Conservation (phyloP, 2,329 filamentous ascomycete genomes). For the Parafenestella ontariensis region DNA sequence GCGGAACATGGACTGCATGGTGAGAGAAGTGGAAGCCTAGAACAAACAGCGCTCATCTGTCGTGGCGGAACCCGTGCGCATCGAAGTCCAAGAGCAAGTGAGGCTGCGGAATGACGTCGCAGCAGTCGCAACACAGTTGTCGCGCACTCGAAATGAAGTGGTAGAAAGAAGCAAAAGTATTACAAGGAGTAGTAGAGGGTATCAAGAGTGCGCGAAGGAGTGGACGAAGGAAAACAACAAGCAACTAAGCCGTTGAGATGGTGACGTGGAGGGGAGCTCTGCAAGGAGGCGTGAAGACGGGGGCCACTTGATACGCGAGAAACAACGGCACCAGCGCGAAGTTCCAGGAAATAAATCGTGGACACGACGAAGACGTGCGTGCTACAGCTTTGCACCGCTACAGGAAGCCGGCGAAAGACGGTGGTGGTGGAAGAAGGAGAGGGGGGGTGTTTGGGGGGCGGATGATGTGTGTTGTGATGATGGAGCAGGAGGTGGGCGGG, state of each 20-base stretch:
- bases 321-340: constrained; percentile 27
- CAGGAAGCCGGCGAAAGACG: constrained; percentile 28
- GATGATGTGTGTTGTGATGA: constrained; percentile 27
- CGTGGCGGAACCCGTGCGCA: constrained; percentile 42
- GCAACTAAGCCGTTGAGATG: constrained; percentile 39
- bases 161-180: constrained; percentile 29
- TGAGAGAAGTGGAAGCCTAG: constrained; percentile 46
- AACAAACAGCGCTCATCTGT: constrained; percentile 50
- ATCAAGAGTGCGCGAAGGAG: constrained; percentile 42
- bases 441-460: constrained; percentile 12
- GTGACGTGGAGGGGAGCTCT: constrained; percentile 38
- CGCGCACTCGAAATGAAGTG: constrained; percentile 21
- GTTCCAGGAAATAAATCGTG: constrained; percentile 29
- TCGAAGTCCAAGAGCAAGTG: constrained; percentile 33
- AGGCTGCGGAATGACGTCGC: constrained; percentile 43
- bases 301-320: constrained; percentile 32
- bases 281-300: constrained; percentile 42
- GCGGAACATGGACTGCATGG: constrained; percentile 61
- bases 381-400: constrained; percentile 36
- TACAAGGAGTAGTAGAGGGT: constrained; percentile 42
- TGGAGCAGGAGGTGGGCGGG: constrained; percentile 19
- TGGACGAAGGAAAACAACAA: constrained; percentile 42
- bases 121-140: constrained; percentile 27
- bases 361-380: constrained; percentile 25
- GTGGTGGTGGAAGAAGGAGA: constrained; percentile 19